Evolutionary conservation across 2,329 filamentous ascomycete genomes (phyloP).

Genomic region (Verticillium nonalfalfae): DNA sequence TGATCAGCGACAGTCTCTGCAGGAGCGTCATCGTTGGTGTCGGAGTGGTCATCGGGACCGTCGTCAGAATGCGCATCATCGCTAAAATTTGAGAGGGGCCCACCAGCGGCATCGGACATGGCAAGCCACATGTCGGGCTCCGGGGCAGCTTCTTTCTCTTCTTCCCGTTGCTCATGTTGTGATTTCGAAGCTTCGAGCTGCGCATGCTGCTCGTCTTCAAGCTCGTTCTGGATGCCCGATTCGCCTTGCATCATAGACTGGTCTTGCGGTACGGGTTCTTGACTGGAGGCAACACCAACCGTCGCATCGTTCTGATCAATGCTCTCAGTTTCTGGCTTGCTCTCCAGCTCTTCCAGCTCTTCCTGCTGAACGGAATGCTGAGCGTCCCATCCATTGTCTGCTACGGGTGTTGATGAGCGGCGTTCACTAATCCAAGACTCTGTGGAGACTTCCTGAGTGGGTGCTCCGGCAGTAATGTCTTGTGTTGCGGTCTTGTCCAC

Average conservation of each 20-base stretch:
- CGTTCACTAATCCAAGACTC: background rate
- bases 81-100: constrained; percentile 4
- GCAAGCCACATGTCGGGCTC: constrained; percentile 41
- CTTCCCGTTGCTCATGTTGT: background rate
- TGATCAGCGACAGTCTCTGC: background rate
- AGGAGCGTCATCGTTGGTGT: background rate
- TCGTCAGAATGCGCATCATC: background rate
- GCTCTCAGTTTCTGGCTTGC: constrained; percentile 11
- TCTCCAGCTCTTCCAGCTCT: background rate
- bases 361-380: background rate
- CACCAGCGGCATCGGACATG: constrained; percentile 21
- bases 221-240: constrained; percentile 14
- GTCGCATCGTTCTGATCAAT: constrained; percentile 10
- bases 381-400: background rate
- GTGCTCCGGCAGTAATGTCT: background rate
- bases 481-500: background rate
- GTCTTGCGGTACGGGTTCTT: constrained; percentile 14
- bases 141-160: constrained; percentile 2
- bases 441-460: background rate
- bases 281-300: constrained; percentile 3
- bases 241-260: constrained; percentile 23
- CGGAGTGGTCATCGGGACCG: background rate
- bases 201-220: background rate
- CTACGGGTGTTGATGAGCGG: background rate
- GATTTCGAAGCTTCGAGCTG: background rate